A percentile compares a stretch with the other conserved stretches of the same genome.
These are phyloP conservation scores for Fonsecaea multimorphosa DNA, from an alignment of 2,329 filamentous ascomycete species.

Conservation along the genomic window DNA sequence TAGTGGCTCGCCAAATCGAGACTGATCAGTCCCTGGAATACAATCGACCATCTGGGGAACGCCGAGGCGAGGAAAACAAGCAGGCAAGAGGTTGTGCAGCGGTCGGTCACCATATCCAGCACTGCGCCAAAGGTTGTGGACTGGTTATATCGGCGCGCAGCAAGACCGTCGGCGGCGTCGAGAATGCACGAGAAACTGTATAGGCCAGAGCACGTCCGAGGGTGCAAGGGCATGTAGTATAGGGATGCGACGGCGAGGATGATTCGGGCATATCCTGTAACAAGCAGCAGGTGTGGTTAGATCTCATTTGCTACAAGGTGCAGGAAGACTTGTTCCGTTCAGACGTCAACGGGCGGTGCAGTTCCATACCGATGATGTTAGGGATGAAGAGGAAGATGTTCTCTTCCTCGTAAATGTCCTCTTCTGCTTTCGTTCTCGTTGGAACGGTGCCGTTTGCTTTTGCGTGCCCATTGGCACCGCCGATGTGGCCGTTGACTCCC, in stretches of 20 bases:
- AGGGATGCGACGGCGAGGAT: conserved; percentile 86
- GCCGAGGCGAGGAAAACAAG: conserved; percentile 93
- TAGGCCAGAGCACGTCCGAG: conserved; percentile 52
- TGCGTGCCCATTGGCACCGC: conserved; percentile 42
- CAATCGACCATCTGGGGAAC: conserved; percentile 89
- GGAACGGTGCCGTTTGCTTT: conserved; percentile 42
- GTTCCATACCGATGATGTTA: conserved; percentile 74
- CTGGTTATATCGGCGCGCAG: conserved; percentile 85
- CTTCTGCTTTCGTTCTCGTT: conserved; percentile 40
- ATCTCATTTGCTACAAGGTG: not conserved
- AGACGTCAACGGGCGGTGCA: not conserved
- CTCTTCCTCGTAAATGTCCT: conserved; percentile 57
- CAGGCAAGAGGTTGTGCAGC: conserved; percentile 93
- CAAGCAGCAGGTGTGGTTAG: conserved; percentile 10
- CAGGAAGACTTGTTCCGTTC: not conserved
- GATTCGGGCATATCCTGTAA: conserved; percentile 74
- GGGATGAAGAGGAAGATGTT: conserved; percentile 85
- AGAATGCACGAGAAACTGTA: conserved; percentile 95
- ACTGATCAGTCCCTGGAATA: conserved; percentile 93
- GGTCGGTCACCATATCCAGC: conserved; percentile 98
- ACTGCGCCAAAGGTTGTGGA: conserved; percentile 95
- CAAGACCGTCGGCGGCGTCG: conserved; percentile 91
- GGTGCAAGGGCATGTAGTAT: conserved; percentile 97
- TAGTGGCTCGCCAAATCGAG: conserved; percentile 96
- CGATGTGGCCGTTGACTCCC: conserved; percentile 23